Base-by-base conservation (phyloP, 2,329 filamentous ascomycete genomes). In the Penicillium sp. region DNA sequence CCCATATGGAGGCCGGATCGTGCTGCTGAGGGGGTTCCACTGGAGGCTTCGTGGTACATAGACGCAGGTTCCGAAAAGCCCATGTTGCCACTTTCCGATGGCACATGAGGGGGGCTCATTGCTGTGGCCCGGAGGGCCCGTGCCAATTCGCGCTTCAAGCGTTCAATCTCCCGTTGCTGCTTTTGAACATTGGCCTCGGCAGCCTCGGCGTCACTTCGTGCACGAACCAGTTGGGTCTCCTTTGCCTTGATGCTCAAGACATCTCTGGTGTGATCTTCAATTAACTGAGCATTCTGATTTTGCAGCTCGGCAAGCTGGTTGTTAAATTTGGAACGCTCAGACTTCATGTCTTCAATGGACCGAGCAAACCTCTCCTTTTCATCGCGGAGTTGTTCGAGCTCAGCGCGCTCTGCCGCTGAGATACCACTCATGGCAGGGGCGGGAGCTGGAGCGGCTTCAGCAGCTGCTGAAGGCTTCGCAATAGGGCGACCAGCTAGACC, bases 221-320 rank as follows among this genome's bases (percentile, higher is more conserved):
- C 93, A 45, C 95, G 88, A 10, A 98, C 93, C 5, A 99, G 84
- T 68, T 99, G 95, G 3, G 95, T 98, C 75, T 99, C 95, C 76
- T 99, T 99, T 14, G 95, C 95, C 74, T 98, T 98, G 78, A 99
- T 96, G 66, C 92, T 95, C 43, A 99, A 82, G 0, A 97, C 91
- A 68, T 99, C 93, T 48, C 93, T 85, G 0, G 95, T 99, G 73
- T 98, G 93, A 68, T 98, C 93, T 75, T 99, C 95, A 59, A 99
- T 99, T 33, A 99, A 82, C 61, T 95, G 90, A 24, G 95, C 95
- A 69, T 99, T 99, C 72, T 97, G 91, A 68, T 96, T 96, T 77
- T 97, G 96, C 29, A 99, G 83, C 75, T 98, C 95, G 65, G 93
- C 89, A 43, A 98, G 89, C 73, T 97, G 91, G 0, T 91, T 95